Percentiles rank a stretch among this genome's conserved stretches.
Conservation (phyloP, 345 rosid species). For the Eucalyptus microcorys region DNA sequence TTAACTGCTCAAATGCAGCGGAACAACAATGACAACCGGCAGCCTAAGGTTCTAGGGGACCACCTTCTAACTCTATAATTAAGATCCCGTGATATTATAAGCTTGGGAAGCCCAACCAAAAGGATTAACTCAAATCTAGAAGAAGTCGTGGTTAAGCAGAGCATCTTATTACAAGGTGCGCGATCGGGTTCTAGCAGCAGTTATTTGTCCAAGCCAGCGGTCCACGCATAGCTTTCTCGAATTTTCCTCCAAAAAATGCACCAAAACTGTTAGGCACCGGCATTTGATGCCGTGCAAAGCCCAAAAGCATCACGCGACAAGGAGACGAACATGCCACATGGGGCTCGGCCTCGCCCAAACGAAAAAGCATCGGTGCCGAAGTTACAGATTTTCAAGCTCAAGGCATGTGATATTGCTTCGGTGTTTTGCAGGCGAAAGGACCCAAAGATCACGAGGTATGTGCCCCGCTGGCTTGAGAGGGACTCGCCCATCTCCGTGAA, state of each 20-base stretch:
- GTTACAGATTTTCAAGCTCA: not conserved
- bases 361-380: not conserved
- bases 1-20: not conserved
- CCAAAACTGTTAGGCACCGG: not conserved
- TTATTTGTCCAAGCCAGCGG: not conserved
- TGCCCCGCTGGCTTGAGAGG: not conserved
- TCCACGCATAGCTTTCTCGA: not conserved
- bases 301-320: not conserved
- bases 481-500: not conserved
- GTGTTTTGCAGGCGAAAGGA: not conserved
- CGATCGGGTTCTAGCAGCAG: not conserved
- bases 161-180: not conserved
- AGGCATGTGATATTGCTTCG: not conserved
- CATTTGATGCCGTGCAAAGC: not conserved
- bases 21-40: not conserved
- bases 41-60: not conserved
- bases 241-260: not conserved
- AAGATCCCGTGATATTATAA: not conserved
- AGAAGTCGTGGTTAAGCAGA: not conserved
- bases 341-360: not conserved
- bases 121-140: not conserved
- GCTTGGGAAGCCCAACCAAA: not conserved
- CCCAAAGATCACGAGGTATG: not conserved
- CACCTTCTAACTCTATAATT: not conserved
- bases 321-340: not conserved